Percentiles rank a stretch among this genome's conserved stretches.
phyloP scores from a whole-genome alignment of 2,329 filamentous ascomycete species.

The Neobulgaria alba region DNA sequence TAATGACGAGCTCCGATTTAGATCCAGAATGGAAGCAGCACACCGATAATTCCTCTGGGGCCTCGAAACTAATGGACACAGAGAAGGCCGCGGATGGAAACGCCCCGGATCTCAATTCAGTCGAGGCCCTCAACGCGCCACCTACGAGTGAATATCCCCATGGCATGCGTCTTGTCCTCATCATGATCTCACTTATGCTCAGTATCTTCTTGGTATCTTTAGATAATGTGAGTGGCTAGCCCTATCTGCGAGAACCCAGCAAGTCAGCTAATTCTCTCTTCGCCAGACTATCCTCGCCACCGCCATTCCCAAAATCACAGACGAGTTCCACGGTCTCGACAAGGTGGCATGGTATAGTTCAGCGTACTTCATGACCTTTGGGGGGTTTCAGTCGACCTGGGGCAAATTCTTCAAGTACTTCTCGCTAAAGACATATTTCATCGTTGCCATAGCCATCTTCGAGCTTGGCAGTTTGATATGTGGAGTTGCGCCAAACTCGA shows the following conservation, averaged over 20 bases:
- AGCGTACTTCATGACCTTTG: constrained; percentile 33
- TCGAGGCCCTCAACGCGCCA: neutral
- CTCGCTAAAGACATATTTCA: constrained; percentile 12
- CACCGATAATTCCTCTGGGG: neutral
- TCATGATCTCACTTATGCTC: neutral
- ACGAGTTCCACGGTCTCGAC: neutral
- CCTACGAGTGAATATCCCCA: neutral
- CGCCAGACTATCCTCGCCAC: neutral
- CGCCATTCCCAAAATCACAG: constrained; percentile 1
- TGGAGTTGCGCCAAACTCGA: neutral
- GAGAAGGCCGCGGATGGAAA: neutral
- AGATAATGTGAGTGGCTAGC: neutral
- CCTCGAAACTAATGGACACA: neutral
- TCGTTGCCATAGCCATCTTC: neutral
- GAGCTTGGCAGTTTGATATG: constrained; percentile 1
- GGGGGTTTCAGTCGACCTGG: constrained; percentile 12
- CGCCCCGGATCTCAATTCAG: neutral
- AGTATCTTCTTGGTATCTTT: neutral
- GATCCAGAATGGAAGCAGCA: neutral
- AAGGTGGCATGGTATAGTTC: constrained; percentile 26
- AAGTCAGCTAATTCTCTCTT: neutral
- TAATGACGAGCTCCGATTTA: neutral
- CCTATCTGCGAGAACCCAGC: neutral
- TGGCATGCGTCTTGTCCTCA: neutral
- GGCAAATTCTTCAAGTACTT: constrained; percentile 20